These are phyloP conservation scores for Ceratocystis cacaofunesta DNA, from an alignment of 2,329 filamentous ascomycete genomes.

Conservation along the genomic window DNA sequence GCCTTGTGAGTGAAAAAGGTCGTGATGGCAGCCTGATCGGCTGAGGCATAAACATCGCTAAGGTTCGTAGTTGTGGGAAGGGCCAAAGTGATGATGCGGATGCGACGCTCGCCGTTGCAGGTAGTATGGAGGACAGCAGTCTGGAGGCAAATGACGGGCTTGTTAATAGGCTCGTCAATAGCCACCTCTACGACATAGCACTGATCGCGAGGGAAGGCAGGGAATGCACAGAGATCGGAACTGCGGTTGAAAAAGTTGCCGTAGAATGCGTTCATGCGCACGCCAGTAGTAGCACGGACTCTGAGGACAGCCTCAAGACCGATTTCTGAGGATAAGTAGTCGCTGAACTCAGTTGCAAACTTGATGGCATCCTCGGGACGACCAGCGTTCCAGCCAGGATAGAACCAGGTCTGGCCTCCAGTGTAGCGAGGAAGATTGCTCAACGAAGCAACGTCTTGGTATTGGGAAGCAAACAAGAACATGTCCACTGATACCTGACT, in stretches of 20 bases:
- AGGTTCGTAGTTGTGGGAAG: slow-evolving; percentile 85
- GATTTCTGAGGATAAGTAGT: slow-evolving; percentile 93
- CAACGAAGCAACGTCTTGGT: slow-evolving; percentile 91
- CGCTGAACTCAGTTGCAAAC: slow-evolving; percentile 91
- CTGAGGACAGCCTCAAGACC: slow-evolving; percentile 89
- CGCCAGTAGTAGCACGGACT: slow-evolving; percentile 82
- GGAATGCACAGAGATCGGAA: slow-evolving; percentile 94
- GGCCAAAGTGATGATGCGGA: slow-evolving; percentile 83
- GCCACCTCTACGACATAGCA: slow-evolving; percentile 96
- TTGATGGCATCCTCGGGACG: slow-evolving; percentile 92
- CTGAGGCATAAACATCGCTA: slow-evolving; percentile 83
- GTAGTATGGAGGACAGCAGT: slow-evolving; percentile 93
- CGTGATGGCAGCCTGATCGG: slow-evolving; percentile 84
- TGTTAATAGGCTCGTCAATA: slow-evolving; percentile 86
- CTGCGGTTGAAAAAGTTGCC: slow-evolving; percentile 99
- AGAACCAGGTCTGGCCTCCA: slow-evolving; percentile 95
- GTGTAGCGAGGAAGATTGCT: slow-evolving; percentile 94
- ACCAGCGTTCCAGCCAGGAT: slow-evolving; percentile 92
- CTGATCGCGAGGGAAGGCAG: slow-evolving; percentile 92
- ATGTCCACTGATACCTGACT: slow-evolving; percentile 97
- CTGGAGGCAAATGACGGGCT: slow-evolving; percentile 84
- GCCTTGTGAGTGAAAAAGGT: slow-evolving; percentile 96
- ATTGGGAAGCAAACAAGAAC: slow-evolving; percentile 91
- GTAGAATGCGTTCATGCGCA: slow-evolving; percentile 96
- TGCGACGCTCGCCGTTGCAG: slow-evolving; percentile 90